Percentiles rank a stretch among this genome's conserved stretches.
Evolutionary conservation across 116 monocot species (phyloP).

Genomic region (Trichopus zeylanicus): DNA sequence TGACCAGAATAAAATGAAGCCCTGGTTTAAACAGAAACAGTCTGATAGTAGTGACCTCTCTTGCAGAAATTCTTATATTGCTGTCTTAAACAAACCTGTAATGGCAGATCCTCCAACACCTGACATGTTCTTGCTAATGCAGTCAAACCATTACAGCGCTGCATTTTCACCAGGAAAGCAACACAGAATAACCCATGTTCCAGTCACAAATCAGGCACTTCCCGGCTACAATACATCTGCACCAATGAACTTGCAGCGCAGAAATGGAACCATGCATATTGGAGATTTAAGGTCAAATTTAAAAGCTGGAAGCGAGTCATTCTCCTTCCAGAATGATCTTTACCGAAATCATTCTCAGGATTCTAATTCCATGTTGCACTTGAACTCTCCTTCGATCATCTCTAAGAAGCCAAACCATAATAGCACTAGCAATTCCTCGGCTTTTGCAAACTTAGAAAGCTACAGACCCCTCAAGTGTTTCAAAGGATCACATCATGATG

Average conservation of each 20-base stretch:
- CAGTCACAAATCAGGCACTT: constrained; percentile 26
- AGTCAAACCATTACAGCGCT: background rate
- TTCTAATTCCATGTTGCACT: constrained; percentile 4
- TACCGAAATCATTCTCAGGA: constrained; percentile 5
- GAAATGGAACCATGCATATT: constrained; percentile 3
- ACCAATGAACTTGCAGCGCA: constrained; percentile 3
- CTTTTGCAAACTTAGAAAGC: constrained; percentile 5
- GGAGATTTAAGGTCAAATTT: constrained; percentile 7
- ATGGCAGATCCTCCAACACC: background rate
- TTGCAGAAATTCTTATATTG: constrained; percentile 6
- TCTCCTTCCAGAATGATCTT: constrained; percentile 9
- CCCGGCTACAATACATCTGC: constrained; percentile 13
- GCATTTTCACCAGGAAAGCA: constrained; percentile 5
- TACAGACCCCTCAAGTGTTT: constrained; percentile 7
- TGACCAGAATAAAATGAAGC: constrained; percentile 5
- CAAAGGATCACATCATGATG: constrained; percentile 3
- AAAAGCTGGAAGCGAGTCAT: constrained; percentile 3
- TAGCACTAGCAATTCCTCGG: background rate
- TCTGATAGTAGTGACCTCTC: constrained; percentile 7
- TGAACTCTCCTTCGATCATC: background rate
- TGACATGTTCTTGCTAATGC: background rate
- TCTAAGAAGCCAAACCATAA: constrained; percentile 3
- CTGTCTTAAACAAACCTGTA: constrained; percentile 7
- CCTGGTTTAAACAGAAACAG: constrained; percentile 15
- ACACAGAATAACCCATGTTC: constrained; percentile 8